Percentiles rank a stretch among this genome's conserved stretches.
These are phyloP conservation scores for Trichothecium sympodiale DNA, from an alignment of 2,329 filamentous ascomycete species.

Conservation along the genomic window DNA sequence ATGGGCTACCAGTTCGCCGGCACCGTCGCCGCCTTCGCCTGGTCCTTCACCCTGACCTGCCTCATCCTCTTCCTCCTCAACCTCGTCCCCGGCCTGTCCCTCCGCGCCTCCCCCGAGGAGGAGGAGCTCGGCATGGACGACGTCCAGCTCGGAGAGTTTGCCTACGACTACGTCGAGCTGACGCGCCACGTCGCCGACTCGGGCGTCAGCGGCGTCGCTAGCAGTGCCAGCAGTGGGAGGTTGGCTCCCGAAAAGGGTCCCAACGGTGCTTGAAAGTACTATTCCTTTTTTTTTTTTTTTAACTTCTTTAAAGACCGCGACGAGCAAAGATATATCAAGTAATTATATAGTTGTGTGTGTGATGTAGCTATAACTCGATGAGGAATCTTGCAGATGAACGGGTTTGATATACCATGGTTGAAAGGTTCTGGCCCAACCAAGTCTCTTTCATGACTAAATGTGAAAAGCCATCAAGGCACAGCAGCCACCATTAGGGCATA, in stretches of 20 bases:
- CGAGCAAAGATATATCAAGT: too few relatives aligned
- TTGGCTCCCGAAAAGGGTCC: conserved; percentile 2
- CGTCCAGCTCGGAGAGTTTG: conserved; percentile 70
- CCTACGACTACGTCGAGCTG: conserved; percentile 72
- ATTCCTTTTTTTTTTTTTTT: too few relatives aligned
- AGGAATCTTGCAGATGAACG: too few relatives aligned
- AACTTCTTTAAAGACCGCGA: too few relatives aligned
- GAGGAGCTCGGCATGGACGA: conserved; percentile 64
- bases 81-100: conserved; percentile 57
- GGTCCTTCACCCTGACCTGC: conserved; percentile 57
- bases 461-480: too few relatives aligned
- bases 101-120: conserved; percentile 55
- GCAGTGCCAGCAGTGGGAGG: neutral
- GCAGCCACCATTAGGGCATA: too few relatives aligned
- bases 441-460: too few relatives aligned
- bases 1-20: conserved; percentile 62
- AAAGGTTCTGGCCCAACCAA: too few relatives aligned
- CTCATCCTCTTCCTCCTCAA: conserved; percentile 62
- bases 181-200: conserved; percentile 47
- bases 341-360: too few relatives aligned
- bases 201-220: conserved; percentile 4
- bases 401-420: too few relatives aligned
- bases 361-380: too few relatives aligned
- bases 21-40: conserved; percentile 51
- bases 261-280: neutral